Evolutionary conservation across 1,284 basidiomycete species (phyloP).

Genomic region (Vanrija pseudolonga): DNA sequence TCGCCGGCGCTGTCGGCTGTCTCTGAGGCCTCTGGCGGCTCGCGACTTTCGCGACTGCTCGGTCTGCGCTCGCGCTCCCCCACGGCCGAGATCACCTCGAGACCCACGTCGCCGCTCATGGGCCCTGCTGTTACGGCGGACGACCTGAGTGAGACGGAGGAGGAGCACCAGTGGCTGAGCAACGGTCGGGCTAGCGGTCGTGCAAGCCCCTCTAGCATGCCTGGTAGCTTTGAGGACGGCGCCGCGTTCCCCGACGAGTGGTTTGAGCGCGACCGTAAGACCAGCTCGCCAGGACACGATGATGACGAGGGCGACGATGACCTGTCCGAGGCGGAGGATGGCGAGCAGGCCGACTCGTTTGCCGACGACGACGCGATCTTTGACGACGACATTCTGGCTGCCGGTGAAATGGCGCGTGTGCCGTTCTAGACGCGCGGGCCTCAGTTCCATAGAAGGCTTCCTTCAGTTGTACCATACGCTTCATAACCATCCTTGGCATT

Average conservation of each 20-base stretch:
- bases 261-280: slow-evolving; percentile 18
- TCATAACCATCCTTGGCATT: neutral
- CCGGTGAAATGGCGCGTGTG: slow-evolving; percentile 79
- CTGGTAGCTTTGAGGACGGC: slow-evolving; percentile 60
- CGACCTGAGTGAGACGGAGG: slow-evolving; percentile 30
- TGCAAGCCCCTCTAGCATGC: slow-evolving; percentile 66
- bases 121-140: slow-evolving; percentile 37
- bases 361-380: slow-evolving; percentile 51
- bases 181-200: no score
- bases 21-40: slow-evolving; percentile 72
- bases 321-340: slow-evolving; percentile 20
- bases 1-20: slow-evolving; percentile 89
- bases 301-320: slow-evolving; percentile 11
- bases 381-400: slow-evolving; percentile 73
- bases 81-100: slow-evolving; percentile 45
- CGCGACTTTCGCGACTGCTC: slow-evolving; percentile 53
- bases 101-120: slow-evolving; percentile 49
- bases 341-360: slow-evolving; percentile 8
- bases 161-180: slow-evolving; percentile 58
- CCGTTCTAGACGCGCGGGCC: slow-evolving; percentile 55
- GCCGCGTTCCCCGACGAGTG: slow-evolving; percentile 27
- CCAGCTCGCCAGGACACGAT: neutral
- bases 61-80: slow-evolving; percentile 25
- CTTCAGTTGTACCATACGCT: neutral
- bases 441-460: no score